Evolutionary conservation across 164 flowering plant genomes (phyloP).

Genomic region (Hamamelis virginiana): DNA sequence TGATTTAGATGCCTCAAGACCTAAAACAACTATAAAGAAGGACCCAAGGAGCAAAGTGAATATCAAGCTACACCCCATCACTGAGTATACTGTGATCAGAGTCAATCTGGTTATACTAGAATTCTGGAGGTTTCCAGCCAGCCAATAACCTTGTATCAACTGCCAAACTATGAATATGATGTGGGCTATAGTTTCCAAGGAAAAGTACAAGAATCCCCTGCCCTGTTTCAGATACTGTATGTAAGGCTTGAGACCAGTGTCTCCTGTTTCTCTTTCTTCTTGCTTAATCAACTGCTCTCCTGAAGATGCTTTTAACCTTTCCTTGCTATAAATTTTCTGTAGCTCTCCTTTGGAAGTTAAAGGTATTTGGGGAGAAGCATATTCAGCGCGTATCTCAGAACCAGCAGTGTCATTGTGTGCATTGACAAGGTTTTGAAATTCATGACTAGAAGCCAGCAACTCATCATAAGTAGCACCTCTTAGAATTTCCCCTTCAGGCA

Average conservation of each 20-base stretch:
- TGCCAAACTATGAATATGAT: slow-evolving; percentile 45
- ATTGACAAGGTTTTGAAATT: slow-evolving; percentile 66
- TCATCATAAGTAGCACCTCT: slow-evolving; percentile 46
- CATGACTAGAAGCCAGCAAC: slow-evolving; percentile 45
- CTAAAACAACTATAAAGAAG: slow-evolving; percentile 16
- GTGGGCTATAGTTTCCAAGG: slow-evolving; percentile 35
- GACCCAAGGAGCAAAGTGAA: slow-evolving; percentile 29
- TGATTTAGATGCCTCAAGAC: slow-evolving; percentile 30
- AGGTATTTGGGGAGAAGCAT: slow-evolving; percentile 20
- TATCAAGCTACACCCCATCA: slow-evolving; percentile 30
- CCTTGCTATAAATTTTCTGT: slow-evolving; percentile 19
- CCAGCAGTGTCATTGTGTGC: slow-evolving; percentile 66
- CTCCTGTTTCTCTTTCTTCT: slow-evolving; percentile 63
- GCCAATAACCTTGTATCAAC: slow-evolving; percentile 60
- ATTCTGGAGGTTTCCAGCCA: slow-evolving; percentile 66
- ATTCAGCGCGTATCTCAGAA: slow-evolving; percentile 33
- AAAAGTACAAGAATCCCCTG: slow-evolving; percentile 56
- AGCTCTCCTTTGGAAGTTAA: slow-evolving; percentile 33
- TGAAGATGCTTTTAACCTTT: slow-evolving; percentile 19
- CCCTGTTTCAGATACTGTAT: slow-evolving; percentile 56
- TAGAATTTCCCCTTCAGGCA: slow-evolving; percentile 58
- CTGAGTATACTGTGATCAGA: slow-evolving; percentile 48
- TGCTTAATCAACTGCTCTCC: slow-evolving; percentile 65
- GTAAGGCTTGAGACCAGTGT: slow-evolving; percentile 73
- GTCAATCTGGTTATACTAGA: slow-evolving; percentile 32